Base-by-base conservation (phyloP, 495 filamentous ascomycete species). In the Hypoxylon perforatum region DNA sequence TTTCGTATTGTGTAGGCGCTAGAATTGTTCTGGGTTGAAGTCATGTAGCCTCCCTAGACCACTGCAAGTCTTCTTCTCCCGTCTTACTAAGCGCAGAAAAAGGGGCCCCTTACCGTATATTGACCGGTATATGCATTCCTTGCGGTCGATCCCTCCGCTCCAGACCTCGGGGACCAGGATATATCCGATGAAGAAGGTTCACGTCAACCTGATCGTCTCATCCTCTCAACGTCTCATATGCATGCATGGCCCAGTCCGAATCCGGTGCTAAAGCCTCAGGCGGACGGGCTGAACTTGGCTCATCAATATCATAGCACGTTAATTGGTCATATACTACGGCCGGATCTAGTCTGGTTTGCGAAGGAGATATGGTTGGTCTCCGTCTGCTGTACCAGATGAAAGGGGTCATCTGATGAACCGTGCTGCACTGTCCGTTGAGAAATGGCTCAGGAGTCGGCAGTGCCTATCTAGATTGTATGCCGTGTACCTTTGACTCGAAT, bases 41-140 rank as follows among this genome's bases (percentile, higher is more conserved):
- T 8, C 42, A 38, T 12, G 54, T 52, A 45, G 50, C 17, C 49
- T 51, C 49, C 8, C n/a, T 41, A 58, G 33, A 33, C 38, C 33
- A 33, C n/a, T n/a, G n/a, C n/a, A n/a, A n/a, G 6, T 25, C 8
- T 28, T 33, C 30, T 19, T n/a, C 36, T 46, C 44, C 3, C 21
- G 45, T 44, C 55, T 64, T 63, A 69, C 55, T 69, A 69, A 58
- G 60, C 59, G 52, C 59, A 64, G 42, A 8, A 42, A 38, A 57
- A 9, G 30, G 30, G 30, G 15, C 14, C 35, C n/a, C n/a, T n/a
- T 56, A 36, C 49, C 17, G 44, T 61, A 60, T 53, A 61, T 60
- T 48, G 55, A 25, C 30, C 56, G 65, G 56, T 69, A 49, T 61
- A 61, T 65, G 56, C 61, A 21, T 14, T 61, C 12, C 0, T 49